Base-by-base conservation (phyloP, 2,329 filamentous ascomycete species). In the Cryphonectria naterciae region DNA sequence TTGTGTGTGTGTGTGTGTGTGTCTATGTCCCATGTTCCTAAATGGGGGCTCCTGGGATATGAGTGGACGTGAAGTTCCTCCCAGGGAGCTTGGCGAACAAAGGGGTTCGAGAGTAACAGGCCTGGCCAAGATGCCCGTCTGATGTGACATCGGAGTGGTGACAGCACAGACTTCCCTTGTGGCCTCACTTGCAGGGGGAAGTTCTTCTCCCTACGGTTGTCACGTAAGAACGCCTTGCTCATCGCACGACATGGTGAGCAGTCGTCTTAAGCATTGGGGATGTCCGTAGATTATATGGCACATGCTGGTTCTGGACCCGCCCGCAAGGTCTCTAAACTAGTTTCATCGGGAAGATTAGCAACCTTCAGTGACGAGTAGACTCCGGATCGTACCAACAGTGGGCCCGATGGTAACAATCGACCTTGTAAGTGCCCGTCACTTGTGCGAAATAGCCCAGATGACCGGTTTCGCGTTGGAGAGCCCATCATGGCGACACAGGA, bases 251-350 rank as follows among this genome's bases (percentile, higher is more conserved):
- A 58, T 10, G 22, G 37, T 43, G 25, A n/a, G 22, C 19, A 28
- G 22, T 28, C 37, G 46, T 35, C 28, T 46, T 64, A 54, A 41
- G 63, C 15, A 25, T 66, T 73, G 72, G 72, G 72, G 72, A 73
- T 73, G 69, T 73, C 72, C 72, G 72, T 62, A 39, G 28, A 11
- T 41, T 22, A 41, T 28, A 61, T 25, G 39, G n/a, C 37, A 37
- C 28, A 62, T 32, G 39, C 25, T 22, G 54, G 15, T 32, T 25
- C 49, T 41, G 35, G 41, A 41, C 41, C 41, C 39, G 13, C 22
- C 25, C 39, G 4, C 10, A 25, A 39, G 60, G 35, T 6, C 7
- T 19, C 35, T n/a, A 6, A 63, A 41, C 37, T 41, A 41, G 37
- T 37, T 37, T 63, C 19, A 37, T 63, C 60, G 35, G 37, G 35